Base-by-base conservation (phyloP, 495 filamentous ascomycete species). In the Neurospora sp. region DNA sequence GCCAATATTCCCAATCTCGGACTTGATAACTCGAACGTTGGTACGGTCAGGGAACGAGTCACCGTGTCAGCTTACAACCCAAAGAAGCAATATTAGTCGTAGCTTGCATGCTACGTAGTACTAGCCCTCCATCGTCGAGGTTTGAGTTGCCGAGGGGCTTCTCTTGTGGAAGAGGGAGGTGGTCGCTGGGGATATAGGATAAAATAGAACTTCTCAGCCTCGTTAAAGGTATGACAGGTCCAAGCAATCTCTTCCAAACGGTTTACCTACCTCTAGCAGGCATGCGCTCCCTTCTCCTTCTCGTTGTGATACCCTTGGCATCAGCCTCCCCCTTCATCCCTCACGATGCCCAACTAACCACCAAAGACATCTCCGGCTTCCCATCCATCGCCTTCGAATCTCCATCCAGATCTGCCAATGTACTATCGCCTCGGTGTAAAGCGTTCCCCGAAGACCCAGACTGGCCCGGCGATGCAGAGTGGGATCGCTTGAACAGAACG, bases 361-460 rank as follows among this genome's bases (percentile, higher is more conserved):
- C 6, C 15, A 42, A 0, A 2, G 40, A 42, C 15, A 19, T 42
- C 40, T 7, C 40, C 15, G 17, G 8, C 17, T 42, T 42, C 40
- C 40, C 17, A 19, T 42, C 40, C 17, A 19, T 42, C 40, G 40
- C 17, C 40, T 42, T 42, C 6, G 40, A 17, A 19, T 42, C 15
- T 1, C 39, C 15, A 42, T 42, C 13, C 39, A 19, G 15, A 42
- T 19, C 15, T 42, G 40, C 17, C 15, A 19, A 19, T 0, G 6
- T 5, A 19, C 3, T 5, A 2, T 17, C 40, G 2, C n/a, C 66
- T 9, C 42, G 36, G 7, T 89, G 89, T 81, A 89, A 87, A 73
- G 70, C 82, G 13, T 87, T 89, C 73, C 88, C 89, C 0, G 85
- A 83, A 0, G 87, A 87, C 39, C 28, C 69, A 7, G 71, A 75